phyloP scores from a whole-genome alignment of 2,329 filamentous ascomycete genomes.

The Exophiala phaeomuriformis region DNA sequence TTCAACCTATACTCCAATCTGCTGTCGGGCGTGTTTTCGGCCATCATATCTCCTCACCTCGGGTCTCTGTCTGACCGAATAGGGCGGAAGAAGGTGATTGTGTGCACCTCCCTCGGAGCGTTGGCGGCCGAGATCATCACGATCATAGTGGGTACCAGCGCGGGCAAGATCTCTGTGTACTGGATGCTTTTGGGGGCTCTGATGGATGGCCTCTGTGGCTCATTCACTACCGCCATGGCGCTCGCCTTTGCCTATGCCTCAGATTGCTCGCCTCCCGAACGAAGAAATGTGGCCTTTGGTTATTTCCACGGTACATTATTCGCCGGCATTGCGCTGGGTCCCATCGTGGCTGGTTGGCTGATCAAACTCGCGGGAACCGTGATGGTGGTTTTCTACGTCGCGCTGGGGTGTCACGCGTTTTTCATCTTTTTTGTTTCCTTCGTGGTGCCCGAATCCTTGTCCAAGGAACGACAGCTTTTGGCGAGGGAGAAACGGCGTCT shows the following conservation, averaged over 20 bases:
- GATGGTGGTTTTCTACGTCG: slow-evolving; percentile 76
- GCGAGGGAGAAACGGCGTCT: slow-evolving; percentile 61
- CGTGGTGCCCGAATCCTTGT: slow-evolving; percentile 76
- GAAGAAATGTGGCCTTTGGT: slow-evolving; percentile 74
- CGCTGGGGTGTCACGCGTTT: slow-evolving; percentile 61
- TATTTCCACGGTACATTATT: slow-evolving; percentile 88
- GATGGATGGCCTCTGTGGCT: slow-evolving; percentile 77
- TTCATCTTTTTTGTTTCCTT: slow-evolving; percentile 68
- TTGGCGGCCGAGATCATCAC: slow-evolving; percentile 67
- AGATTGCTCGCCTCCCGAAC: slow-evolving; percentile 76
- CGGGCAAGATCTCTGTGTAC: slow-evolving; percentile 65
- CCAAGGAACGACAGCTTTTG: slow-evolving; percentile 59
- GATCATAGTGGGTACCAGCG: slow-evolving; percentile 68
- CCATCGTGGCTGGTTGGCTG: slow-evolving; percentile 70
- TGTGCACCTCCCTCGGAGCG: slow-evolving; percentile 65
- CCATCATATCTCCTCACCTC: slow-evolving; percentile 72
- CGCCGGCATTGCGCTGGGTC: slow-evolving; percentile 78
- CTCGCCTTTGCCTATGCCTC: slow-evolving; percentile 79
- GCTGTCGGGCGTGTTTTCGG: slow-evolving; percentile 67
- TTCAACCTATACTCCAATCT: slow-evolving; percentile 73
- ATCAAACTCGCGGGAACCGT: slow-evolving; percentile 68
- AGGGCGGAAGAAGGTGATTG: slow-evolving; percentile 68
- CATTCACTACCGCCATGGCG: slow-evolving; percentile 75
- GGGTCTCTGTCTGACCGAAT: slow-evolving; percentile 81
- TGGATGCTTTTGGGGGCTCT: slow-evolving; percentile 70